Base-by-base conservation (phyloP, 2,329 filamentous ascomycete genomes). In the Leptosphaerulina australis region DNA sequence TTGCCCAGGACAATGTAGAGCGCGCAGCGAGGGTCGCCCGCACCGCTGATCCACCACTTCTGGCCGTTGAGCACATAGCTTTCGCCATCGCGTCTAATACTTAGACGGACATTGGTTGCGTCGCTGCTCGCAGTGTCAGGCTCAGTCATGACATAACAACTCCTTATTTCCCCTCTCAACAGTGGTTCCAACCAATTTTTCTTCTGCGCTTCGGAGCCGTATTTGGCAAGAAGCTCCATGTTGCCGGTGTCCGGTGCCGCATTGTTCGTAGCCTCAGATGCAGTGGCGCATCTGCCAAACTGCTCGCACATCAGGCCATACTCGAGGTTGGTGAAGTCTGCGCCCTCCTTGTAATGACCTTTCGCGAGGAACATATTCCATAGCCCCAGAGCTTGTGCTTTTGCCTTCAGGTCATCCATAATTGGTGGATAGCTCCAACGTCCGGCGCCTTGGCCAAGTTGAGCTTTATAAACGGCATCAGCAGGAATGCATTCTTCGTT, bases 11-110 rank as follows among this genome's bases (percentile, higher is more conserved):
- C 90, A 52, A 97, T 86, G 77, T 96, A 97, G 69, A 97, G 79
- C 72, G 87, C 82, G 80, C 93, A 97, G 60, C 92, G 83, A 52
- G 88, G 88, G 74, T 97, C 93, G 50, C 93, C 93, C 12, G 91
- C 91, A 59, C 93, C 93, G 60, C 89, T 94, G 14, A 90, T 95
- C 93, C 93, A 97, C 93, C 93, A 97, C 89, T 97, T 97, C 83
- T 92, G 83, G 44, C 92, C 93, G 69, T 96, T 96, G 36, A 97
- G 81, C 17, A 97, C 84, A 69, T 92, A 96, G 67, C 93, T 84
- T 66, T 92, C 84, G 9, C 91, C 92, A 59, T 96, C 89, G 44
- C 83, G 84, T 56, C 77, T 82, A 70, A 97, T 96, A 55, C 81
- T 82, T 67, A 97, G 77, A 73, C 90, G 80, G 55, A 96, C 95